A percentile compares a stretch with the other conserved stretches of the same genome.
These are phyloP conservation scores for Microcera coccophila DNA, from an alignment of 2,329 filamentous ascomycete genomes.

Conservation along the genomic window DNA sequence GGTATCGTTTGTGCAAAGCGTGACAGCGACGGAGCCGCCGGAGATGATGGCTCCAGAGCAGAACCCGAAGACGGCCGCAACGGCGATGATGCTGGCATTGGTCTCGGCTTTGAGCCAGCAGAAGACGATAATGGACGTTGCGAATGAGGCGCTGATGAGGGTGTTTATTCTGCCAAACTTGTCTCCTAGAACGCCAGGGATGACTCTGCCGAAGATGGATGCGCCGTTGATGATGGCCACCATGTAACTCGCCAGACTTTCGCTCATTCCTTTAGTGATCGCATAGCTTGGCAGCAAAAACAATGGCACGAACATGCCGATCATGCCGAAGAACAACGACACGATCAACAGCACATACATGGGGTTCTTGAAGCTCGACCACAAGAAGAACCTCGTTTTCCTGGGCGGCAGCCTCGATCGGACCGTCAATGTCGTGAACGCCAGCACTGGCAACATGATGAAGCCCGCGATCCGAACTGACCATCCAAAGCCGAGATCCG, in stretches of 20 bases:
- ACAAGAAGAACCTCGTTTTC: constrained; percentile 38
- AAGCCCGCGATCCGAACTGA: constrained; percentile 51
- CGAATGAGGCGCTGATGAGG: neutral
- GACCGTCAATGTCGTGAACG: constrained; percentile 36
- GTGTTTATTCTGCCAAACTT: constrained; percentile 52
- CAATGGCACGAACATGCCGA: constrained; percentile 23
- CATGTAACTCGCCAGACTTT: constrained; percentile 60
- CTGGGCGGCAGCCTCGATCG: constrained; percentile 34
- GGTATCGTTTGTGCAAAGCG: constrained; percentile 40
- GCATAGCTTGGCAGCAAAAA: constrained; percentile 54
- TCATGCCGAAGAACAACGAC: constrained; percentile 38
- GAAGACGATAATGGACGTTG: constrained; percentile 30
- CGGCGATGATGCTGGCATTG: constrained; percentile 35
- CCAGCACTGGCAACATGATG: constrained; percentile 42
- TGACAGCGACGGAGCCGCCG: constrained; percentile 41
- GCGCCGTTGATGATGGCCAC: constrained; percentile 65
- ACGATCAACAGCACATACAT: constrained; percentile 11
- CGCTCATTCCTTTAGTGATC: constrained; percentile 47
- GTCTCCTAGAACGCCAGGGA: constrained; percentile 58
- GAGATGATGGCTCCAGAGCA: constrained; percentile 44
- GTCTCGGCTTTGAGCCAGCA: constrained; percentile 32
- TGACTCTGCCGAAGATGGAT: constrained; percentile 54
- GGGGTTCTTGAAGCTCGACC: constrained; percentile 28
- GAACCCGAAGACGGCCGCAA: constrained; percentile 38
- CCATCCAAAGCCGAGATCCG: constrained; percentile 34